Conservation (phyloP, 768 basidiomycete species). For the Scleroderma citrinum region DNA sequence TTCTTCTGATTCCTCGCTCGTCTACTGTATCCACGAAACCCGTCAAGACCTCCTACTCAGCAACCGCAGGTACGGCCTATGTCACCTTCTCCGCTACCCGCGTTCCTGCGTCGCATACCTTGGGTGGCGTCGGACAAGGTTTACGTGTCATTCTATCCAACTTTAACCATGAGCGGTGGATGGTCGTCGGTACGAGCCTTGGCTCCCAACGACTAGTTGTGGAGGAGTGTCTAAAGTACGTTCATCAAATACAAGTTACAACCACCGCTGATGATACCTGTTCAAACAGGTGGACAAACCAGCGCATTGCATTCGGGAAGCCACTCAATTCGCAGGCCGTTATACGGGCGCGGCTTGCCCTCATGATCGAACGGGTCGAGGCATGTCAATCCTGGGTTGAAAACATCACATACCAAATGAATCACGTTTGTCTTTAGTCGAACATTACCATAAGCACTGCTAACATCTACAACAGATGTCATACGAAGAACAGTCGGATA, state of each 20-base stretch:
- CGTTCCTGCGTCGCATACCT: slow-evolving; percentile 79
- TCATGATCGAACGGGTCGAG: slow-evolving; percentile 89
- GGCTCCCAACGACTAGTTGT: slow-evolving; percentile 75
- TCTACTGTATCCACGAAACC: slow-evolving; percentile 76
- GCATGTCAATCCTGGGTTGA: slow-evolving; percentile 86
- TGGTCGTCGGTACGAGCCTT: slow-evolving; percentile 68
- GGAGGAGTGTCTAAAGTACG: slow-evolving; percentile 84
- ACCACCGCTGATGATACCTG: slow-evolving; percentile 8
- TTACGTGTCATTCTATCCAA: slow-evolving; percentile 79
- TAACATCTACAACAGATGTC: slow-evolving; percentile 54
- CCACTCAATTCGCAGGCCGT: slow-evolving; percentile 78
- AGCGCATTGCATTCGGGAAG: slow-evolving; percentile 88
- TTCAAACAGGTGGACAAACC: slow-evolving; percentile 71
- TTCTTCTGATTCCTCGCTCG: slow-evolving; percentile 68
- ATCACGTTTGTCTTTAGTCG: slow-evolving; percentile 47
- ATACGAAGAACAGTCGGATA: slow-evolving; percentile 77
- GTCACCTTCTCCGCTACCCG: slow-evolving; percentile 77
- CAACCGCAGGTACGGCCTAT: slow-evolving; percentile 86
- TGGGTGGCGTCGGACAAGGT: slow-evolving; percentile 83
- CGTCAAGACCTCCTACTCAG: slow-evolving; percentile 90
- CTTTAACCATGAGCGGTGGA: slow-evolving; percentile 90
- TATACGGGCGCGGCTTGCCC: slow-evolving; percentile 80
- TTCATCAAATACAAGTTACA: not conserved
- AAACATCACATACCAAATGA: slow-evolving; percentile 87
- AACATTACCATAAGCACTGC: not conserved